Evolutionary conservation across 208 protist genomes (phyloP).

Genomic region (Acanthamoeba divionensis): DNA sequence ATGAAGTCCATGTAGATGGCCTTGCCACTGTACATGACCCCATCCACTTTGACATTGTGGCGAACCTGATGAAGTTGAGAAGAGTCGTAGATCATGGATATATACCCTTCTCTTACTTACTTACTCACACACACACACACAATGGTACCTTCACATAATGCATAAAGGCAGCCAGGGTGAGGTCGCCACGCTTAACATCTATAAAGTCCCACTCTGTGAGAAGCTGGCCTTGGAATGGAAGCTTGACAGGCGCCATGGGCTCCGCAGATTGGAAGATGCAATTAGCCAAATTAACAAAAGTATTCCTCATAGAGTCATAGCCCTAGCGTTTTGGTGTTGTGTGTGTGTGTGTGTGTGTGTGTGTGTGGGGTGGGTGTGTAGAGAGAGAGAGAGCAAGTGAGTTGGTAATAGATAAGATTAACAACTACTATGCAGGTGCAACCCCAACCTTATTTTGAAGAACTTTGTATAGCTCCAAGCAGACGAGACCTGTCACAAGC

Average conservation of each 20-base stretch:
- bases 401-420: too few relatives aligned
- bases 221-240: background rate
- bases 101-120: too few relatives aligned
- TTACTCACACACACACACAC: background rate
- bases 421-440: too few relatives aligned
- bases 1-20: background rate
- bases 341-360: background rate
- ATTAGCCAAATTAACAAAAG: slow-evolving; percentile 96
- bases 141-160: background rate
- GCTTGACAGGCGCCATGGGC: slow-evolving; percentile 70
- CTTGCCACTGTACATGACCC: background rate
- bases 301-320: slow-evolving; percentile 81
- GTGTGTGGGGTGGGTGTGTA: too few relatives aligned
- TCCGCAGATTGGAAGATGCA: slow-evolving; percentile 94
- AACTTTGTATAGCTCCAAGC: slow-evolving; percentile 96
- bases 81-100: too few relatives aligned
- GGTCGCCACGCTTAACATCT: background rate
- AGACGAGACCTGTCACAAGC: slow-evolving; percentile 94
- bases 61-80: too few relatives aligned
- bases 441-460: slow-evolving; percentile 57
- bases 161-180: background rate
- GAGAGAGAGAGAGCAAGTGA: too few relatives aligned
- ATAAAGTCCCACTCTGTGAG: background rate
- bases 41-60: background rate
- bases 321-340: background rate